phyloP scores from a whole-genome alignment of 2,329 filamentous ascomycete genomes.

The Aureobasidium sp. region DNA sequence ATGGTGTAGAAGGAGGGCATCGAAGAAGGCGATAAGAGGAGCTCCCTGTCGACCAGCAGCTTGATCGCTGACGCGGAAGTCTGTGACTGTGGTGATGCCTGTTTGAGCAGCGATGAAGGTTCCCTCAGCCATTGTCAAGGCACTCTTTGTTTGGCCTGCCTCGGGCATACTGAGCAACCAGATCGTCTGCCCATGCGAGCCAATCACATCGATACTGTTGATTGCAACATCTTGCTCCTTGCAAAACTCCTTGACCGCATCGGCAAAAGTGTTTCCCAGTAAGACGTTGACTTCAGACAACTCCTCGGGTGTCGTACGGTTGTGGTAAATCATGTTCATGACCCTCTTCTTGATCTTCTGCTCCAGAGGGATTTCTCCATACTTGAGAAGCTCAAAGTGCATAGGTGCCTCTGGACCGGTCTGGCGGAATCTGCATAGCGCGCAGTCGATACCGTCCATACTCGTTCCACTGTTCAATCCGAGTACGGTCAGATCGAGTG shows the following conservation, averaged over 20 bases:
- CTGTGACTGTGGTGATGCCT: constrained; percentile 52
- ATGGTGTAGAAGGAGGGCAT: constrained; percentile 50
- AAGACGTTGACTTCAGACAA: constrained; percentile 52
- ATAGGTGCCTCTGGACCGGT: constrained; percentile 45
- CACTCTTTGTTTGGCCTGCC: constrained; percentile 39
- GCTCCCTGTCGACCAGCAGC: constrained; percentile 50
- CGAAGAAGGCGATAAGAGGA: constrained; percentile 52
- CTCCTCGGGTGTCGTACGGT: constrained; percentile 47
- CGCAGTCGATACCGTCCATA: constrained; percentile 55
- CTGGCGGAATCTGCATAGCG: constrained; percentile 51
- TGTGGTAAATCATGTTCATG: constrained; percentile 51
- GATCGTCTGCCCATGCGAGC: constrained; percentile 54
- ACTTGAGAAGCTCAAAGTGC: constrained; percentile 51
- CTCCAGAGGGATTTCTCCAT: constrained; percentile 50
- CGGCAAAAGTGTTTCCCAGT: constrained; percentile 51
- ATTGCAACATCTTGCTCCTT: constrained; percentile 37
- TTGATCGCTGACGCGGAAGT: constrained; percentile 52
- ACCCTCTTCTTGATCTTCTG: constrained; percentile 49
- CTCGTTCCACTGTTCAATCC: constrained; percentile 50
- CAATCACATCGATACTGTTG: constrained; percentile 47
- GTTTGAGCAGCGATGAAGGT: constrained; percentile 48
- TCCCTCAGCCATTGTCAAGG: constrained; percentile 53
- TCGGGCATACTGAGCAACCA: constrained; percentile 51
- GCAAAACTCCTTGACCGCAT: constrained; percentile 46
- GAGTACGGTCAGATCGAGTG: constrained; percentile 47